phyloP scores from a whole-genome alignment of 108 stramenopile genomes.

The Skeletonema marinoi region DNA sequence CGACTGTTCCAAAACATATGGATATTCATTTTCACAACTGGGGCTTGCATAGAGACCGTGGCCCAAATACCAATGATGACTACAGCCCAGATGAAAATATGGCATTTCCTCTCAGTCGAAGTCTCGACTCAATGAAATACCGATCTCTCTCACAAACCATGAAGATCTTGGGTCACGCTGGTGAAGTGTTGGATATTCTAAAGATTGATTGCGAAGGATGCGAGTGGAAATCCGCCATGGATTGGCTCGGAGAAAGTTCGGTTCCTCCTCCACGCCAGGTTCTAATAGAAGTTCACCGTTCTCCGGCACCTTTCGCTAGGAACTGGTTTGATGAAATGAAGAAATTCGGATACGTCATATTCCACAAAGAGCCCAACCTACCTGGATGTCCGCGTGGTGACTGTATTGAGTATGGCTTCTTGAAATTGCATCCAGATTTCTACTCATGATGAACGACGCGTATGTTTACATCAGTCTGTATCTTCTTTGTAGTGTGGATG shows the following conservation, averaged over 20 bases:
- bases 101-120: not conserved
- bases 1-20: not conserved
- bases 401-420: not conserved
- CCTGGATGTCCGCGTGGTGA: not conserved
- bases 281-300: constrained; percentile 51
- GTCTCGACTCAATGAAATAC: not conserved
- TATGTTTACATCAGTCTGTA: too few relatives aligned
- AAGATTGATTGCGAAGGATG: constrained; percentile 20
- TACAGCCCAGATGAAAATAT: not conserved
- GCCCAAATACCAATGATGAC: not conserved
- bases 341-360: constrained; percentile 9
- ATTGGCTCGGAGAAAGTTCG: constrained; percentile 23
- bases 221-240: not conserved
- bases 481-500: too few relatives aligned
- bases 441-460: not conserved
- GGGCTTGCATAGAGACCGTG: not conserved
- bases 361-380: constrained; percentile 40
- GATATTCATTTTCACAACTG: constrained; percentile 8
- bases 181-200: constrained; percentile 22
- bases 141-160: not conserved
- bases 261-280: constrained; percentile 42
- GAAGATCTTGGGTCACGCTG: constrained; percentile 3
- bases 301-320: not conserved
- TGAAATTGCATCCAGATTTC: not conserved
- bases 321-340: not conserved